Evolutionary conservation across 1,284 basidiomycete species (phyloP), one percentile per base, ranked within the genome.

Genomic region (Porodaedalea pini): DNA sequence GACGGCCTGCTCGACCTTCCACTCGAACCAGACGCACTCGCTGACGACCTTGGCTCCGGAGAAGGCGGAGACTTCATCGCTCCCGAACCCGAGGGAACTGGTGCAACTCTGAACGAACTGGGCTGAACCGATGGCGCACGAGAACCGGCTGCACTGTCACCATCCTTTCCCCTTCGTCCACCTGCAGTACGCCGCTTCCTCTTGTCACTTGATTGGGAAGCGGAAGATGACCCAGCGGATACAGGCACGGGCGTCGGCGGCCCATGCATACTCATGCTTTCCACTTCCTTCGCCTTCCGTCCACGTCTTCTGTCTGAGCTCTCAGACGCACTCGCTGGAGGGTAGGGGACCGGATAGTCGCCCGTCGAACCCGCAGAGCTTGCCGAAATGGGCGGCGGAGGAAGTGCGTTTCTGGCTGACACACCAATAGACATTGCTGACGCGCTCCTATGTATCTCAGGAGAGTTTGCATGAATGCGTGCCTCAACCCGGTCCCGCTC

Each of bases 31-130:
- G 83, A 84, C 3, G 78, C 82, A 59, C 79, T 81, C 2, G 60
- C 58, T 0, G 83, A 85, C 65, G 82, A 85, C 39, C 73, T 70
- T 17, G 79, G 75, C 61, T 85, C 85, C 1, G 85, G 83, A 15
- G 76, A 81, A 6, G 69, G 62, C 57, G 69, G 73, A 10, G 77
- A 76, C 58, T 75, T 76, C 58, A 76, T 75, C 0, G 75, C 75
- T 32, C 64, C 66, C n/a, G 49, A 19, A 10, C 34, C 36, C 23
- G 69, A 60, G 41, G 72, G 64, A 51, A 70, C 73, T 3, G 68
- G 70, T 0, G 56, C 65, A 3, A 75, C 67, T 65, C 75, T 75
- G 68, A 76, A 77, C 1, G 70, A 61, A 27, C 65, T 67, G 13
- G 68, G 63, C 56, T 70, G 44, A 36, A 59, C 66, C 0, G 59